Conservation (phyloP, 441 rosid genomes). For the Arabidopsis lyrata region DNA sequence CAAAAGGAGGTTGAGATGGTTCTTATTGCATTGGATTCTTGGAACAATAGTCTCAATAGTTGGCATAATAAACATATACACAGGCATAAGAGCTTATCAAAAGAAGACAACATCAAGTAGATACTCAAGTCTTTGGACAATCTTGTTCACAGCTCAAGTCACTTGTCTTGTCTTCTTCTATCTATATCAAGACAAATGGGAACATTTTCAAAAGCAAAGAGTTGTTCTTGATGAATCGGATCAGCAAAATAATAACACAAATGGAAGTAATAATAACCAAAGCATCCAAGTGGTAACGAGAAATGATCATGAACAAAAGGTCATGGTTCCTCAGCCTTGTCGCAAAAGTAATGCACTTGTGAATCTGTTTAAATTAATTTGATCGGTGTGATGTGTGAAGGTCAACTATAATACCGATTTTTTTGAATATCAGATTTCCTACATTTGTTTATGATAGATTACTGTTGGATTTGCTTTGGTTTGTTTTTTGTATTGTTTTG, state of each 20-base stretch:
- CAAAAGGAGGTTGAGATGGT: constrained; percentile 76
- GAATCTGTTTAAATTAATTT: constrained; percentile 66
- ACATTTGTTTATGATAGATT: constrained; percentile 5
- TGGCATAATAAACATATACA: constrained; percentile 80
- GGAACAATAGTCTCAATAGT: constrained; percentile 68
- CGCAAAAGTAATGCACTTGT: constrained; percentile 72
- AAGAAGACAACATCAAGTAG: constrained; percentile 55
- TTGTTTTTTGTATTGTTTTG: not conserved
- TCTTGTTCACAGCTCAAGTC: constrained; percentile 77
- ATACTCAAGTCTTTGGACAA: constrained; percentile 62
- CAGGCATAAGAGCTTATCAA: constrained; percentile 76
- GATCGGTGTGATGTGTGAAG: constrained; percentile 30
- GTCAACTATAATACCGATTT: not conserved
- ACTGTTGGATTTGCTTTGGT: constrained; percentile 13
- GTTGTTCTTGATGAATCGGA: constrained; percentile 36
- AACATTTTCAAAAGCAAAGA: constrained; percentile 65
- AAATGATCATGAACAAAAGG: constrained; percentile 49
- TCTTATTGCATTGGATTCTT: constrained; percentile 75
- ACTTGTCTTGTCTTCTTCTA: constrained; percentile 70
- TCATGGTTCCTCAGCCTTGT: constrained; percentile 61
- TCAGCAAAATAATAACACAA: constrained; percentile 16
- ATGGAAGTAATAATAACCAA: constrained; percentile 31
- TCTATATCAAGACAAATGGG: constrained; percentile 89
- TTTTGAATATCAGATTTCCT: not conserved
- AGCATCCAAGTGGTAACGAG: constrained; percentile 35